Evolutionary conservation across 2,329 filamentous ascomycete species (phyloP).

Genomic region (Penicillium digitatum): DNA sequence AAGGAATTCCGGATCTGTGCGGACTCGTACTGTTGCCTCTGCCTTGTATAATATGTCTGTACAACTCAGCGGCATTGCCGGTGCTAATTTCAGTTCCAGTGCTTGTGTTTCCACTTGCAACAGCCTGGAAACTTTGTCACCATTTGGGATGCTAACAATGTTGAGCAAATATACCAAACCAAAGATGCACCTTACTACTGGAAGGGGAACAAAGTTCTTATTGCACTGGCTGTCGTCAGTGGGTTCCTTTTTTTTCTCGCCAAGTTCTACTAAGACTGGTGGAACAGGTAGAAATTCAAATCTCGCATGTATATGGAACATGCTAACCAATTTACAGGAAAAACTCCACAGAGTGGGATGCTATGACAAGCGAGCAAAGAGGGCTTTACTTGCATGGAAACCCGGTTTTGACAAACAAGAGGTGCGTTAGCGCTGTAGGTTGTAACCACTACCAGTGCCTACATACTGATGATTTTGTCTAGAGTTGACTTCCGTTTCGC

Average conservation of each 20-base stretch:
- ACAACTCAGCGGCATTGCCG: conserved; percentile 30
- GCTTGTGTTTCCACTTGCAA: background rate
- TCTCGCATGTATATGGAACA: background rate
- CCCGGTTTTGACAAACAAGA: conserved; percentile 33
- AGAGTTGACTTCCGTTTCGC: conserved; percentile 36
- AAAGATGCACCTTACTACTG: background rate
- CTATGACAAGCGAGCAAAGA: conserved; percentile 31
- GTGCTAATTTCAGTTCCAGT: background rate
- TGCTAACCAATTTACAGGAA: conserved; percentile 44
- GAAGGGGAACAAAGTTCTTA: background rate
- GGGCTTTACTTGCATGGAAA: conserved; percentile 30
- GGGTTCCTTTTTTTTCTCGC: background rate
- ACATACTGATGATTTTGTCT: background rate
- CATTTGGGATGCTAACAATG: background rate
- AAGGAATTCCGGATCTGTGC: conserved; percentile 34
- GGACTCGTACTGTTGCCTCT: conserved; percentile 35
- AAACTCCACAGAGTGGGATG: conserved; percentile 42
- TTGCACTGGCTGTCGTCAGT: background rate
- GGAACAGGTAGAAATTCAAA: background rate
- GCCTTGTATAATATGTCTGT: conserved; percentile 43
- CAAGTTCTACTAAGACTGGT: background rate
- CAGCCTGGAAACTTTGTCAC: background rate
- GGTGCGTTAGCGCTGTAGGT: background rate
- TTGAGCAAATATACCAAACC: background rate
- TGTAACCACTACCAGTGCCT: background rate